Conservation (phyloP, 768 basidiomycete species). For the Leucogyrophana mollusca region DNA sequence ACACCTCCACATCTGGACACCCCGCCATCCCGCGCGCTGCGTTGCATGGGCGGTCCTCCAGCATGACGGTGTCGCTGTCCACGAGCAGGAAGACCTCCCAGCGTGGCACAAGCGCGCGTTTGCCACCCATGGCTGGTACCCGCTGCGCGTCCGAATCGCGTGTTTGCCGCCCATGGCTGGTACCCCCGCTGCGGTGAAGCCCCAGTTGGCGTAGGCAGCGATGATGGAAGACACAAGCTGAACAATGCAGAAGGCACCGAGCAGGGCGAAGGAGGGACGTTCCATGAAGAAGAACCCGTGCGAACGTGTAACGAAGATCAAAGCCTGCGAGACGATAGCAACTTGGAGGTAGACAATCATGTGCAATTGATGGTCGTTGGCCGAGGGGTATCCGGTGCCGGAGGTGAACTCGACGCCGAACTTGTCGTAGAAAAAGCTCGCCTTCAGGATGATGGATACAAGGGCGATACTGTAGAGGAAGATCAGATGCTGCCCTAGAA, state of each 20-base stretch:
- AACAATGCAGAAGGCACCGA: slow-evolving; percentile 89
- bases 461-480: slow-evolving; percentile 59
- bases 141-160: too few species aligned
- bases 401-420: slow-evolving; percentile 66
- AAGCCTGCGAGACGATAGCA: slow-evolving; percentile 97
- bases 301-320: slow-evolving; percentile 95
- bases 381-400: slow-evolving; percentile 21
- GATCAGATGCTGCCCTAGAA: slow-evolving; percentile 8
- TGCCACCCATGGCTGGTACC: too few species aligned
- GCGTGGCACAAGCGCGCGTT: too few species aligned
- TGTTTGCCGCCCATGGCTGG: too few species aligned
- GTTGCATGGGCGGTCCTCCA: too few species aligned
- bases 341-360: slow-evolving; percentile 95
- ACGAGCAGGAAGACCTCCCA: too few species aligned
- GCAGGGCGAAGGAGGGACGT: slow-evolving; percentile 84
- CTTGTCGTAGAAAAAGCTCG: slow-evolving; percentile 84
- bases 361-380: slow-evolving; percentile 76
- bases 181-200: too few species aligned
- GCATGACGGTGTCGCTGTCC: too few species aligned
- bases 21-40: too few species aligned
- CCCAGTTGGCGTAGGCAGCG: slow-evolving; percentile 90
- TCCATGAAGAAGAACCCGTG: slow-evolving; percentile 98
- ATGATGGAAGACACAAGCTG: slow-evolving; percentile 96
- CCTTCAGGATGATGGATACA: slow-evolving; percentile 82
- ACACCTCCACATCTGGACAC: too few species aligned